Evolutionary conservation across 148 eudicot species (phyloP).

Genomic region (Vaccinium vitisidaea): DNA sequence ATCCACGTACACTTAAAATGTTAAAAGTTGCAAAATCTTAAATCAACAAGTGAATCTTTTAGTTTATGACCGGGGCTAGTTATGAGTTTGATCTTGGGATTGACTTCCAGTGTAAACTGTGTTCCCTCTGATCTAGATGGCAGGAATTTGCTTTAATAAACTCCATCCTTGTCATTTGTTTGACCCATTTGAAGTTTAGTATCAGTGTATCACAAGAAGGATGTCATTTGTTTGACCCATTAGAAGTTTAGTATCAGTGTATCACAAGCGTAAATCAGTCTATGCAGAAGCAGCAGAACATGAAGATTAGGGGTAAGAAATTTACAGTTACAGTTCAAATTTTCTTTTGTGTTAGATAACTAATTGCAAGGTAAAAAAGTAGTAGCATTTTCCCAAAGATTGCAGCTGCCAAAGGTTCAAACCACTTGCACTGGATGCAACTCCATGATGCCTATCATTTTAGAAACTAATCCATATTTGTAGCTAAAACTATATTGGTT

Average conservation of each 20-base stretch:
- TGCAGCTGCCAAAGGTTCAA: background rate
- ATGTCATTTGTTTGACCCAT: background rate
- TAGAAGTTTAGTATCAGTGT: background rate
- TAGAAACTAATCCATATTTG: background rate
- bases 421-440: background rate
- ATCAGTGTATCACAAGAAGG: background rate
- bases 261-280: background rate
- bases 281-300: background rate
- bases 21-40: background rate
- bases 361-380: background rate
- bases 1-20: background rate
- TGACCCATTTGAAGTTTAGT: background rate
- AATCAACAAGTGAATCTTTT: background rate
- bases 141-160: background rate
- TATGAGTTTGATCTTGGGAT: background rate
- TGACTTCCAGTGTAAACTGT: background rate
- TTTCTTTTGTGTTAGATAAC: background rate
- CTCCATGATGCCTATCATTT: background rate
- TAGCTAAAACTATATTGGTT: background rate
- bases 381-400: background rate
- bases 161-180: background rate
- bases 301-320: background rate
- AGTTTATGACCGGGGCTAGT: background rate
- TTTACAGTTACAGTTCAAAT: background rate
- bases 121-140: background rate